Evolutionary conservation across 225 moss, liverwort and hornwort genomes (phyloP).

Genomic region (Climacium dendroides): DNA sequence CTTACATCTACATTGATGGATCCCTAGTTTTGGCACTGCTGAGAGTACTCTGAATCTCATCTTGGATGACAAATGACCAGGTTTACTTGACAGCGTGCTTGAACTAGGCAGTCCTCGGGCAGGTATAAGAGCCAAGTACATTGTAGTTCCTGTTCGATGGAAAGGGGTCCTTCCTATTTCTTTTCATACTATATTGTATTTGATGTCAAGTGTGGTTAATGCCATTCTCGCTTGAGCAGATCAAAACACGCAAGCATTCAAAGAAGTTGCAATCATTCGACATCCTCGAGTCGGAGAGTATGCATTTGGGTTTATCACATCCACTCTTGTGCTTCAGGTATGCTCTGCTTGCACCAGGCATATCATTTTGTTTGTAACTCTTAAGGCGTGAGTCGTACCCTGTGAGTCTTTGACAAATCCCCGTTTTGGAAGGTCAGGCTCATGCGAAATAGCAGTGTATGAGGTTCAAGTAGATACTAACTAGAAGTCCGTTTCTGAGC

Average conservation of each 20-base stretch:
- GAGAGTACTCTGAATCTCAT: background rate
- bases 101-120: background rate
- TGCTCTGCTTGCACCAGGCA: background rate
- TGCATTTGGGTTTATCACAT: constrained; percentile 94
- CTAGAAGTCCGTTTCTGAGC: background rate
- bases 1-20: background rate
- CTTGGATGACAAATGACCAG: background rate
- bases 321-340: constrained; percentile 85
- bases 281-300: constrained; percentile 98
- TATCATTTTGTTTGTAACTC: background rate
- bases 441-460: background rate
- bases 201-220: background rate
- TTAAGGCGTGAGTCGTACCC: background rate
- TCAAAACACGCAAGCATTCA: constrained; percentile 99
- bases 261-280: constrained; percentile 95
- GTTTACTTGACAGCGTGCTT: constrained; percentile 21
- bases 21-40: background rate
- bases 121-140: background rate
- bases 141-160: background rate
- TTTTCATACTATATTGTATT: background rate
- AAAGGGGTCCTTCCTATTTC: background rate
- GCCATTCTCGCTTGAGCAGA: constrained; percentile 22
- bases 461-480: background rate
- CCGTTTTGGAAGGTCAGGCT: background rate
- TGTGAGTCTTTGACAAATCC: background rate